Conservation (phyloP, 2,329 filamentous ascomycete species). For the Arthrobotrys pseudoclavata region DNA sequence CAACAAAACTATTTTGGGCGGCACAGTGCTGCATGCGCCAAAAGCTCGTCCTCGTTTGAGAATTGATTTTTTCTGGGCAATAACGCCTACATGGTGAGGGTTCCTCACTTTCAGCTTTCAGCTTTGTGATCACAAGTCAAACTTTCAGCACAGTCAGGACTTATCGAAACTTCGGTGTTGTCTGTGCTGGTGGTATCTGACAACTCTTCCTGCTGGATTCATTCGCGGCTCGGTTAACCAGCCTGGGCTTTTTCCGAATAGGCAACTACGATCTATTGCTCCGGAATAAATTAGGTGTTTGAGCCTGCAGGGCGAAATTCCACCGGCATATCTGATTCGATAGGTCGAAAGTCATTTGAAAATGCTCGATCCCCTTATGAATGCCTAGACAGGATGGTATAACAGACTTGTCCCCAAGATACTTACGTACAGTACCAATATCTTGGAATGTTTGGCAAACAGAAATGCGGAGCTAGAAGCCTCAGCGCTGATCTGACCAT, state of each 20-base stretch:
- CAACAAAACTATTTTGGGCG: slow-evolving; percentile 39
- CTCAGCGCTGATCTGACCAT: not conserved
- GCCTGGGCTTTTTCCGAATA: slow-evolving; percentile 37
- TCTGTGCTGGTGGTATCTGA: slow-evolving; percentile 23
- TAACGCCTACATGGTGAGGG: not conserved
- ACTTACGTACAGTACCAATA: slow-evolving; percentile 15
- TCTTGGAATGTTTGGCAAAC: slow-evolving; percentile 12
- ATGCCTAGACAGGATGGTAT: slow-evolving; percentile 42
- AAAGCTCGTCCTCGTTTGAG: slow-evolving; percentile 41
- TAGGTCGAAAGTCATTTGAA: slow-evolving; percentile 5
- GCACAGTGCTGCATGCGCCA: slow-evolving; percentile 37
- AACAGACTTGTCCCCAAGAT: not conserved
- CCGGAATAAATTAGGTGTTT: slow-evolving; percentile 42
- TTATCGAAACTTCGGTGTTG: not conserved
- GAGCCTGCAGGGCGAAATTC: slow-evolving; percentile 22
- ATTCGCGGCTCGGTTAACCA: slow-evolving; percentile 50
- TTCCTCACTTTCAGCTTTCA: not conserved
- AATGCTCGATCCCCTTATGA: slow-evolving; percentile 19
- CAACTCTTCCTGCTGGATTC: slow-evolving; percentile 48
- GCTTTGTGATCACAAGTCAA: slow-evolving; percentile 39
- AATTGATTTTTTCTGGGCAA: slow-evolving; percentile 4
- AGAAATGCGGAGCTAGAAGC: slow-evolving; percentile 28
- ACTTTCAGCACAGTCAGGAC: not conserved
- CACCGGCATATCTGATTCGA: slow-evolving; percentile 35
- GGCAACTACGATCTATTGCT: slow-evolving; percentile 43